Percentiles rank a stretch among this genome's conserved stretches.
phyloP scores from a whole-genome alignment of 2,329 filamentous ascomycete genomes.

The Huntiella decipiens region DNA sequence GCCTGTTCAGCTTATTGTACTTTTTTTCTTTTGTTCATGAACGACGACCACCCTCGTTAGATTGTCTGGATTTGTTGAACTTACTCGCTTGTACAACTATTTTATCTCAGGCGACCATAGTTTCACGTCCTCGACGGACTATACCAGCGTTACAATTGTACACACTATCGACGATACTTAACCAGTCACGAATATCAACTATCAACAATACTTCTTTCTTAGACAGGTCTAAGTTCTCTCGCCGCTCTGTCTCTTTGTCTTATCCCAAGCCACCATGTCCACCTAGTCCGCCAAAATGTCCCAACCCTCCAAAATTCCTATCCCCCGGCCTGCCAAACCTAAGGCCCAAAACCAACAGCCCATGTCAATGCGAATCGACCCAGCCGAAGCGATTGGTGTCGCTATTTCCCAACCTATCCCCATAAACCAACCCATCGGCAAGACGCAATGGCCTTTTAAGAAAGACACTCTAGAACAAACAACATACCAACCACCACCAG shows the following conservation, averaged over 20 bases:
- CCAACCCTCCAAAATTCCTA: slow-evolving; percentile 4
- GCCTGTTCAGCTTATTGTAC: too few species aligned
- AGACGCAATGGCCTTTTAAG: slow-evolving; percentile 20
- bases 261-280: slow-evolving; percentile 5
- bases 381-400: slow-evolving; percentile 15
- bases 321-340: slow-evolving; percentile 9
- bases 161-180: background rate
- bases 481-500: slow-evolving; percentile 32
- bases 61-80: too few species aligned
- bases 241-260: background rate
- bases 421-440: slow-evolving; percentile 34
- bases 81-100: too few species aligned
- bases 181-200: background rate
- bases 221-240: background rate
- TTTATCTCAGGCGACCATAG: too few species aligned
- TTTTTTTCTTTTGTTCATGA: too few species aligned
- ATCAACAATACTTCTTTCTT: background rate
- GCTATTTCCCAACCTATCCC: slow-evolving; percentile 35
- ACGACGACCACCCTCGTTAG: too few species aligned
- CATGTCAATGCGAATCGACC: slow-evolving; percentile 14
- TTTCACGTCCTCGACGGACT: too few species aligned
- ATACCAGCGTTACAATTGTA: too few species aligned
- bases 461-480: slow-evolving; percentile 18
- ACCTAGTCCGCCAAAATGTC: background rate
- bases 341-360: slow-evolving; percentile 8